Evolutionary conservation across 1,284 basidiomycete genomes (phyloP), one percentile per base, ranked within the genome.

Genomic region (Athelia sp.): DNA sequence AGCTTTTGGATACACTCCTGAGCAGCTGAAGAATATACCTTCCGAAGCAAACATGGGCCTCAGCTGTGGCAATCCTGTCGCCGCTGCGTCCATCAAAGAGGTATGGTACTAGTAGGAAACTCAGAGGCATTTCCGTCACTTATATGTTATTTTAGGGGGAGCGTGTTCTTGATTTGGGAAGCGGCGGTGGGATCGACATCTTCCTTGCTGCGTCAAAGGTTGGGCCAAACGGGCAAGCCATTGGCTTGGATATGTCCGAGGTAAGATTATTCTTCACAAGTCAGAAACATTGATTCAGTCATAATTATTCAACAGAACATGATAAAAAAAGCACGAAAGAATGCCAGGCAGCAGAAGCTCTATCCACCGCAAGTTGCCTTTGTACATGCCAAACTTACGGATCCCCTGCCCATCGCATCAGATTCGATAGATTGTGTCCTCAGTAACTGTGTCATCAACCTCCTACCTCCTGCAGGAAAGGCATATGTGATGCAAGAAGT

Each of bases 361-460:
- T 66, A 56, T 31, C 72, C 75, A 11, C 75, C 74, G 1, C 71
- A 71, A 3, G 74, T 75, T 35, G 63, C 73, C 0, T 79, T 81
- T 52, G 65, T 77, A 3, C 64, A 74, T 31, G 63, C 71, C 0
- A 56, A 62, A 6, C 56, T 76, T 21, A 68, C 69, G 0, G 70
- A 73, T 31, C 57, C 67, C 11, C 59, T 81, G 1, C 80, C 79
- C 1, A 69, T 81, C 43, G 59, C 64, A 35, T 70, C 73, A 14
- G 56, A 64, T 46, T 68, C 74, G 0, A 68, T 79, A 15, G 75
- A 82, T 52, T 79, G 75, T 51, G 63, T 82, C 17, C 56, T 80
- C 9, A 79, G 76, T 14, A 82, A 79, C 58, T 80, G 78, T 48
- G 76, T 79, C 4, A 64, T 81, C 57, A 78, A 79, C 57, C 62